Conservation (phyloP, 371 early-diverging fungal genomes). For the Mucor saturninus region DNA sequence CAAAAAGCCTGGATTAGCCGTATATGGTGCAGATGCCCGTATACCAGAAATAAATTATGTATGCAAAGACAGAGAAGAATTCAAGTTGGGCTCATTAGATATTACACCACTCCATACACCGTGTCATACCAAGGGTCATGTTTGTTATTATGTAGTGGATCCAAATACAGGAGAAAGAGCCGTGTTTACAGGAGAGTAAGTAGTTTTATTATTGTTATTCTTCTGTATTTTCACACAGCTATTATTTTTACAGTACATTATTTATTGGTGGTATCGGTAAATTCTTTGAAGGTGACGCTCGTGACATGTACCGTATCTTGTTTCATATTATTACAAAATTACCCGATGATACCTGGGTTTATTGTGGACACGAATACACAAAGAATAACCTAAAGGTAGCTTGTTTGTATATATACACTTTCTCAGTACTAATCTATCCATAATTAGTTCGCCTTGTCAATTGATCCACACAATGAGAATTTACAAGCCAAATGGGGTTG, state of each 20-base stretch:
- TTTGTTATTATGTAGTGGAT: constrained; percentile 82
- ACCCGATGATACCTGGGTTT: constrained; percentile 89
- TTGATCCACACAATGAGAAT: constrained; percentile 57
- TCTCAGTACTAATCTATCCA: background rate
- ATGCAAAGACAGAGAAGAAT: constrained; percentile 76
- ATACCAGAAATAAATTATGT: constrained; percentile 82
- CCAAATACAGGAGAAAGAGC: constrained; percentile 48
- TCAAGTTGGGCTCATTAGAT: constrained; percentile 76
- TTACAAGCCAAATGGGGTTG: constrained; percentile 63
- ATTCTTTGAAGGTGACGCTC: constrained; percentile 92
- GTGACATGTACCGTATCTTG: constrained; percentile 83
- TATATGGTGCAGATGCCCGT: constrained; percentile 91
- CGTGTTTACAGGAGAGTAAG: constrained; percentile 55
- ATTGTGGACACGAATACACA: constrained; percentile 71
- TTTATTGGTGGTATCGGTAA: constrained; percentile 83
- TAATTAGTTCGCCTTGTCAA: constrained; percentile 49
- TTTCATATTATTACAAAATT: constrained; percentile 73
- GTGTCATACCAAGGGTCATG: constrained; percentile 91
- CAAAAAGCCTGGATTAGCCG: constrained; percentile 70
- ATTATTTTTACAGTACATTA: constrained; percentile 28
- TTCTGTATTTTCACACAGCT: background rate
- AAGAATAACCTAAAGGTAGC: constrained; percentile 42
- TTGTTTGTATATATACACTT: background rate
- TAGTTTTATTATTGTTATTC: background rate
- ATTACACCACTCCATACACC: constrained; percentile 75